phyloP scores from a whole-genome alignment of 345 rosid genomes.

The Rhodomyrtus tomentosa region DNA sequence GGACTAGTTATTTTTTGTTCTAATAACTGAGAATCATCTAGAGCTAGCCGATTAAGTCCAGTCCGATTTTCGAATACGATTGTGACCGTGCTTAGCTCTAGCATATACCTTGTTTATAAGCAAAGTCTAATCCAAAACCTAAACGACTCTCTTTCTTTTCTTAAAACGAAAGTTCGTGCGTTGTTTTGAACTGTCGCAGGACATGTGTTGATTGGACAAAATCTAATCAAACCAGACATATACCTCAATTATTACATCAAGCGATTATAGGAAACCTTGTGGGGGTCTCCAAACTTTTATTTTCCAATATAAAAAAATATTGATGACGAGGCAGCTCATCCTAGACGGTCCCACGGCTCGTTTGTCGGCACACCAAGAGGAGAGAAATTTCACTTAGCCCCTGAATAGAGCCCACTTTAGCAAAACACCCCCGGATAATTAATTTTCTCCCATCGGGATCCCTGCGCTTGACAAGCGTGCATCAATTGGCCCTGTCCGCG shows the following conservation, averaged over 20 bases:
- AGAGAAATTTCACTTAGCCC: neutral
- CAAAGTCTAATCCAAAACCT: neutral
- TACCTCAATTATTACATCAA: neutral
- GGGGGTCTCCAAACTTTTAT: neutral
- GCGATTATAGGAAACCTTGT: neutral
- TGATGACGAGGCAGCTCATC: neutral
- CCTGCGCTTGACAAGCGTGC: neutral
- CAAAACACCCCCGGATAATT: neutral
- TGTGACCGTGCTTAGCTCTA: too few relatives aligned
- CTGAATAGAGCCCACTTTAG: neutral
- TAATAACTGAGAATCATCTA: too few relatives aligned
- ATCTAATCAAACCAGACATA: neutral
- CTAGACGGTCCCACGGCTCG: neutral
- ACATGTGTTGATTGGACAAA: neutral
- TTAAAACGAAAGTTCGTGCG: neutral
- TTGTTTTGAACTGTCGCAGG: neutral
- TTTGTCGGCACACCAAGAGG: neutral
- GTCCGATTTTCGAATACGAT: too few relatives aligned
- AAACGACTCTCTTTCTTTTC: neutral
- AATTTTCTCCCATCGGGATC: neutral
- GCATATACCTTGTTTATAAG: neutral
- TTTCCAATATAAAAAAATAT: neutral
- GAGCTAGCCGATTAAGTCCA: too few relatives aligned
- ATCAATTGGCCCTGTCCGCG: neutral
- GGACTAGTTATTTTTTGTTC: too few relatives aligned